These are phyloP conservation scores for Vitis riparia DNA, from an alignment of 164 flowering plant genomes.

Conservation along the genomic window DNA sequence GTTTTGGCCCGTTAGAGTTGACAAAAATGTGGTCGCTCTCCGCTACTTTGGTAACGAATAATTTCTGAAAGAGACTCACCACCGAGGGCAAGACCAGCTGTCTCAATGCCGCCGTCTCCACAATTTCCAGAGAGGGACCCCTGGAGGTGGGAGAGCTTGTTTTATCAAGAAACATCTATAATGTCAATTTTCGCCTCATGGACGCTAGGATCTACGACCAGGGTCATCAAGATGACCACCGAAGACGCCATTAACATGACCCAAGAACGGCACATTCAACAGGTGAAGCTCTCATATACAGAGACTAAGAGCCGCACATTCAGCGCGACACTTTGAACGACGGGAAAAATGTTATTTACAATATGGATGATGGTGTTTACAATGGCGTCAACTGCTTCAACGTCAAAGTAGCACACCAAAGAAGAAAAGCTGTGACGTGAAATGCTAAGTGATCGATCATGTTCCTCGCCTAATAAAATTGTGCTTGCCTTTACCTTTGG, in stretches of 20 bases:
- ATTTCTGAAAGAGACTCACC: conserved; percentile 2
- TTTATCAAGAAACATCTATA: conserved; percentile 1
- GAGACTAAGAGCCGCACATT: background rate
- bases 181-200: background rate
- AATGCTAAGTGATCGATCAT: too few relatives aligned
- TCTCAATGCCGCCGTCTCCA: background rate
- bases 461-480: too few relatives aligned
- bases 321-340: conserved; percentile 7
- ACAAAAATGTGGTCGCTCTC: conserved; percentile 6
- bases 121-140: background rate
- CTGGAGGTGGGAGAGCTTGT: conserved; percentile 11
- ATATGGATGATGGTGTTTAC: conserved; percentile 10
- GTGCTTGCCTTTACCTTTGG: too few relatives aligned
- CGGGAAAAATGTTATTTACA: background rate
- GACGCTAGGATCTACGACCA: too few relatives aligned
- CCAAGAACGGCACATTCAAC: background rate
- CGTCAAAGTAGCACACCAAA: background rate
- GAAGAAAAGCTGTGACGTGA: too few relatives aligned
- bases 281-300: background rate
- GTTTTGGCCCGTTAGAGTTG: conserved; percentile 11
- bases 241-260: conserved; percentile 3
- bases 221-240: background rate
- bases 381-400: conserved; percentile 10
- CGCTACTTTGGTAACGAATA: conserved; percentile 1
- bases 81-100: conserved; percentile 1